Conservation (phyloP, 306 rosid species). For the Erythrophleum fordii region DNA sequence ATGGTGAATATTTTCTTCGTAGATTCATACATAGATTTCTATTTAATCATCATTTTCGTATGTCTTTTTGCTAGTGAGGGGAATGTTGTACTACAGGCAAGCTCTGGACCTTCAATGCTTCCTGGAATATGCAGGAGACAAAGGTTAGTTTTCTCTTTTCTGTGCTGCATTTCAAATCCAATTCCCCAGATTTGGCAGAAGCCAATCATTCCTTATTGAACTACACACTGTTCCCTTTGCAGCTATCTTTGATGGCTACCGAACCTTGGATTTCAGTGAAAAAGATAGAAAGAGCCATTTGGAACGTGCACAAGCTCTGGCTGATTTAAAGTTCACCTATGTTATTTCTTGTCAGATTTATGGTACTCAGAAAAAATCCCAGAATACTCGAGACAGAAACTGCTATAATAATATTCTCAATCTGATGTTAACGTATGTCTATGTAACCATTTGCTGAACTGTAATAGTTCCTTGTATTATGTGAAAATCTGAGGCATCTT, state of each 20-base stretch:
- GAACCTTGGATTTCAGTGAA: constrained; percentile 27
- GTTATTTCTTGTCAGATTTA: constrained; percentile 76
- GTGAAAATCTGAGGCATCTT: constrained; percentile 18
- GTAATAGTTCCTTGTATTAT: background rate
- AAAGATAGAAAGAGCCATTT: constrained; percentile 13
- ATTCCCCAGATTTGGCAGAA: background rate
- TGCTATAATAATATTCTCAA: constrained; percentile 59
- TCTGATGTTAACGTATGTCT: constrained; percentile 64
- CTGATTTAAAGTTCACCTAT: constrained; percentile 73
- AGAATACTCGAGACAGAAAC: constrained; percentile 44
- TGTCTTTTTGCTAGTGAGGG: constrained; percentile 60
- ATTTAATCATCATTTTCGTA: background rate
- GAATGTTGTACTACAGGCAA: constrained; percentile 71
- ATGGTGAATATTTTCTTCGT: constrained; percentile 8
- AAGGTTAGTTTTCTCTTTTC: constrained; percentile 44
- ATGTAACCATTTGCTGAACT: constrained; percentile 27
- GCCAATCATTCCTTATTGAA: constrained; percentile 17
- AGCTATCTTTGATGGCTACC: constrained; percentile 50
- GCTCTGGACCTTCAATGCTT: constrained; percentile 65
- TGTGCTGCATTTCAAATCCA: background rate
- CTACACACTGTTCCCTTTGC: constrained; percentile 35
- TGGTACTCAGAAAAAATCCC: constrained; percentile 67
- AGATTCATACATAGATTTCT: constrained; percentile 16
- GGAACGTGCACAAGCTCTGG: constrained; percentile 63
- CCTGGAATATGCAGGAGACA: constrained; percentile 54